Base-by-base conservation (phyloP, 2,329 filamentous ascomycete species). In the Trichothecium roseum region DNA sequence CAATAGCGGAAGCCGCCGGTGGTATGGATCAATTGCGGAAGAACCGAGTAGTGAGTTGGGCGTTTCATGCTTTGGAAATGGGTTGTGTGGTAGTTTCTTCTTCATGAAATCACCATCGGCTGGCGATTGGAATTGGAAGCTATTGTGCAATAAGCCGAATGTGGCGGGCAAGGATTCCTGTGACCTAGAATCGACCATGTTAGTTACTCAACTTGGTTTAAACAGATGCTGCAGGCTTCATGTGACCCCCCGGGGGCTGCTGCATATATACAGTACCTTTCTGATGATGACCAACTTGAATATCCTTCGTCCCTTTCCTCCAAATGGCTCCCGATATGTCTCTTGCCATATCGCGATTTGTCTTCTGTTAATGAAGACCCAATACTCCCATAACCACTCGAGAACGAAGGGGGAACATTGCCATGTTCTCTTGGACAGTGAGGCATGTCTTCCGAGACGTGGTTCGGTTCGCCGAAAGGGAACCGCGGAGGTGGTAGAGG, bases 91-190 rank as follows among this genome's bases (percentile, higher is more conserved):
- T n/a, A 77, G 57, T 53, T 71, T 76, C 50, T 69, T 70, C 40
- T 73, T 65, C 48, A 74, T 62, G 35, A 56, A 62, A 39, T 60
- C 64, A 40, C 69, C 66, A 30, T 68, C 56, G 45, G 63, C 60
- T 35, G 60, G 57, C 4, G 63, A 59, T 32, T 58, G 57, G 42
- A 70, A 68, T 38, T 68, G 59, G 38, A 63, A 71, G 28, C 60
- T 64, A 43, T 60, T 65, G 44, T 72, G 68, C 40, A 64, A 63
- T 37, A 68, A 57, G 37, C 69, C 67, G 34, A 72, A 67, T n/a
- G 59, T 56, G 26, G 59, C 42, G 1, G 52, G 53, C 26, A 56
- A 40, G 4, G 64, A 63, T 34, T 65, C 62, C 44, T 63, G 60
- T 14, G 64, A 64, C 34, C 66, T 51, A 34, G 20, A 14, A 28